Conservation (phyloP, 2,329 filamentous ascomycete species). For the Pseudopithomyces maydicus region DNA sequence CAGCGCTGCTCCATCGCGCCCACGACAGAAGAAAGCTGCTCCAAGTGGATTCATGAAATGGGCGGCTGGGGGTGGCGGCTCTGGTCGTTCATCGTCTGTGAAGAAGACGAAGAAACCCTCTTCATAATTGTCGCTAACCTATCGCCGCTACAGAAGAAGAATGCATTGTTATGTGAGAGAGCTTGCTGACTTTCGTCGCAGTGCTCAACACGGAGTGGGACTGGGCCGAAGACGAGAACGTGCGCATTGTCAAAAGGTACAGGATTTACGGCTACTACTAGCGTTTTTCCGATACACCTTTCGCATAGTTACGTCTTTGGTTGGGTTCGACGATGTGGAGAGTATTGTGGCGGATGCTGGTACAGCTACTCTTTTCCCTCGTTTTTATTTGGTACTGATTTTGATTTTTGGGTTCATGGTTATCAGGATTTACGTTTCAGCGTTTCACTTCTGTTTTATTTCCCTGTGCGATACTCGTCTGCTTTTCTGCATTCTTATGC, state of each 20-base stretch:
- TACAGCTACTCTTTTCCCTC: not conserved
- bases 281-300: not conserved
- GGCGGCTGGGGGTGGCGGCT: slow-evolving; percentile 11
- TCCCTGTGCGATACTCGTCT: not conserved
- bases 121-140: slow-evolving; percentile 3
- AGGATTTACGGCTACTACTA: slow-evolving; percentile 5
- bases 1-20: not conserved
- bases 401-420: slow-evolving; percentile 28
- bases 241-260: slow-evolving; percentile 12
- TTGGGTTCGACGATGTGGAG: not conserved
- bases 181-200: slow-evolving; percentile 12
- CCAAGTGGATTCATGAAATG: slow-evolving; percentile 14
- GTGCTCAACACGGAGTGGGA: slow-evolving; percentile 13
- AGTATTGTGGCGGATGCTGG: not conserved
- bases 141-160: slow-evolving; percentile 3
- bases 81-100: slow-evolving; percentile 8
- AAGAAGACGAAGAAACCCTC: slow-evolving; percentile 10
- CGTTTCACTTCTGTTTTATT: slow-evolving; percentile 9
- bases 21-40: not conserved
- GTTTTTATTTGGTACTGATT: slow-evolving; percentile 5
- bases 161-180: slow-evolving; percentile 13
- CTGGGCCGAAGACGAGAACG: slow-evolving; percentile 8
- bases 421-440: slow-evolving; percentile 30
- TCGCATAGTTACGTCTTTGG: not conserved
- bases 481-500: slow-evolving; percentile 5